Evolutionary conservation across 768 basidiomycete genomes (phyloP).

Genomic region (Boletus sp.): DNA sequence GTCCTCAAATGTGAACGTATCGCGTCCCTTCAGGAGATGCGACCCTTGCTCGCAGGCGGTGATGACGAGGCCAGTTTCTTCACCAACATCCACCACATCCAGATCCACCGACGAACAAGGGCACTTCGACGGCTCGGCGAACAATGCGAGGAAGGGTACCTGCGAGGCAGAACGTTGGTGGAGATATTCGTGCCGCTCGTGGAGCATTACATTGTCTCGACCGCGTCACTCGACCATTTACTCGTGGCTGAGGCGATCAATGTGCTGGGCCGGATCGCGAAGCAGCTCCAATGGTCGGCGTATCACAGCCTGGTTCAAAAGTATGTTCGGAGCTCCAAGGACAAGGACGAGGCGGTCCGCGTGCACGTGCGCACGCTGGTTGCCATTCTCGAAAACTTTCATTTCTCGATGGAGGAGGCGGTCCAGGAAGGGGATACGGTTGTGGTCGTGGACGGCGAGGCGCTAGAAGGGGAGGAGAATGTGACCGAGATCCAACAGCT

Average conservation of each 20-base stretch:
- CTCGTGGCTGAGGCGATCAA: conserved; percentile 87
- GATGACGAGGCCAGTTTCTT: conserved; percentile 97
- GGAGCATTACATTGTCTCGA: conserved; percentile 69
- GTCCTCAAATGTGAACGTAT: conserved; percentile 62
- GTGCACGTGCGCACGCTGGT: conserved; percentile 84
- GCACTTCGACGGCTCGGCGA: conserved; percentile 85
- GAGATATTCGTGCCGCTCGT: conserved; percentile 89
- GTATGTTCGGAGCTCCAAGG: conserved; percentile 66
- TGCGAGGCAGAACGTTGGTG: conserved; percentile 67
- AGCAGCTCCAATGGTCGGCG: conserved; percentile 74
- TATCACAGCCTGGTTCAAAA: conserved; percentile 80
- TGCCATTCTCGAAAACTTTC: conserved; percentile 83
- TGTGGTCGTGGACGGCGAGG: conserved; percentile 31
- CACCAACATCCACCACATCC: conserved; percentile 92
- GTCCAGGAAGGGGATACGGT: conserved; percentile 31
- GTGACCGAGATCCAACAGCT: conserved; percentile 4
- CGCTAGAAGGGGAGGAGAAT: conserved; percentile 28
- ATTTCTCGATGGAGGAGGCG: conserved; percentile 76
- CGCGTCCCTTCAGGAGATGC: conserved; percentile 71
- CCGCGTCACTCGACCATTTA: conserved; percentile 70
- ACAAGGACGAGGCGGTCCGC: conserved; percentile 70
- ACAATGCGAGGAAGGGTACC: conserved; percentile 57
- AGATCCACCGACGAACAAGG: conserved; percentile 82
- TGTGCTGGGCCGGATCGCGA: conserved; percentile 74
- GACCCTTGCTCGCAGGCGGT: conserved; percentile 72